Evolutionary conservation across 345 rosid species (phyloP), one percentile per base, ranked within the genome.

Genomic region (Hirschfeldia incana): DNA sequence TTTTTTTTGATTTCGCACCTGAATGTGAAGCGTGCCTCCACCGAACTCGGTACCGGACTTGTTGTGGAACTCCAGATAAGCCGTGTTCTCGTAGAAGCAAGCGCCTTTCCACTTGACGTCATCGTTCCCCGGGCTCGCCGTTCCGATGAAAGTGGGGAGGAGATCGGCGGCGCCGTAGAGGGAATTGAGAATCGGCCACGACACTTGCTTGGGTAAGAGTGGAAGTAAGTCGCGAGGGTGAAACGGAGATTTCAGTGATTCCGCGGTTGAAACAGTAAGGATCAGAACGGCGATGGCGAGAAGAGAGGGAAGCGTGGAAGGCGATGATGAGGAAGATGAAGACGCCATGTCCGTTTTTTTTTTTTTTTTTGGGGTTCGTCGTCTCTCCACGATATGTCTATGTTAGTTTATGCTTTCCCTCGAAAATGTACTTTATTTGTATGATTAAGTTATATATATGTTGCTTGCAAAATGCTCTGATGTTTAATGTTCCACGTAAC

Each of bases 1-100:
- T 2, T 29, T 29, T 29, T 29, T 29, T 29, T 29, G 21, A 51
- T 51, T 59, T 42, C 60, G 55, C 21, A 79, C 79, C 78, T 79
- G 73, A 26, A 93, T 80, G 67, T 94, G 97, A 77, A 94, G 93
- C 34, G 97, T 91, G 17, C 99, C 98, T 1, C 99, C 99, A 26
- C 98, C 98, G 32, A 91, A 93, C 74, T 90, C 85, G 81, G 82
- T 85, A 30, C 92, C 99, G 11, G 86, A 86, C 81, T 92, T 87
- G 67, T 92, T 94, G 55, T 92, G 94, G 55, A 94, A 93, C 89
- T 94, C 99, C 76, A 94, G 75, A 92, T 16, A 53, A 44, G 98
- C 97, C 1, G 28, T 74, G 85, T 87, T 91, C 69, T 90, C 34
- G 67, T 84, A 89, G 76, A 94, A 94, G 82, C 98, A 94, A 13